Percentiles rank a stretch among this genome's conserved stretches.
These are phyloP conservation scores for Passalora sequoiae DNA, from an alignment of 2,329 filamentous ascomycete species.

Conservation along the genomic window DNA sequence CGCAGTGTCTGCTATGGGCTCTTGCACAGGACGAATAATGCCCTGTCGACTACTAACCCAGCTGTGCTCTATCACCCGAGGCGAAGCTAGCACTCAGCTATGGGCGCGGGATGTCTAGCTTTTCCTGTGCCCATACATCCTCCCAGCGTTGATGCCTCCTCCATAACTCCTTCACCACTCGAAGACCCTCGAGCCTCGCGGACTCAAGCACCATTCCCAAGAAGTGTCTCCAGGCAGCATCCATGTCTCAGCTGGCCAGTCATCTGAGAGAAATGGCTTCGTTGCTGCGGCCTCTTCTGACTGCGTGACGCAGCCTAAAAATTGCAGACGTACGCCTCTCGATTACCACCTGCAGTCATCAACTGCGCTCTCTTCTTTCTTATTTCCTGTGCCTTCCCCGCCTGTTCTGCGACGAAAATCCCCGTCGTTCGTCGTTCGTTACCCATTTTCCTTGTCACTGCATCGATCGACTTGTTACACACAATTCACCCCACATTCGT, in stretches of 20 bases:
- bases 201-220: too few relatives aligned
- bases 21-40: too few relatives aligned
- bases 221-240: neutral
- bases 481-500: neutral
- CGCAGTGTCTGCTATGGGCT: too few relatives aligned
- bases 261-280: conserved; percentile 4
- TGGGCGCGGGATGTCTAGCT: conserved; percentile 5
- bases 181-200: too few relatives aligned
- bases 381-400: neutral
- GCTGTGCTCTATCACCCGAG: neutral
- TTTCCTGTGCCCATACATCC: neutral
- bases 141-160: neutral
- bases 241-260: conserved; percentile 2
- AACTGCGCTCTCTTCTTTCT: neutral
- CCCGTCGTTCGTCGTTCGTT: conserved; percentile 4
- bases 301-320: conserved; percentile 2
- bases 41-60: too few relatives aligned
- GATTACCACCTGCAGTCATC: neutral
- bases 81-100: conserved; percentile 1
- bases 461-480: neutral
- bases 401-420: neutral
- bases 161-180: neutral
- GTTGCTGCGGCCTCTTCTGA: conserved; percentile 4
- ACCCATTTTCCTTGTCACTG: neutral
- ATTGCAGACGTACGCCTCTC: conserved; percentile 1